Percentiles rank a stretch among this genome's conserved stretches.
phyloP scores from a whole-genome alignment of 495 filamentous ascomycete genomes.

The Parathielavia hyrcaniae region DNA sequence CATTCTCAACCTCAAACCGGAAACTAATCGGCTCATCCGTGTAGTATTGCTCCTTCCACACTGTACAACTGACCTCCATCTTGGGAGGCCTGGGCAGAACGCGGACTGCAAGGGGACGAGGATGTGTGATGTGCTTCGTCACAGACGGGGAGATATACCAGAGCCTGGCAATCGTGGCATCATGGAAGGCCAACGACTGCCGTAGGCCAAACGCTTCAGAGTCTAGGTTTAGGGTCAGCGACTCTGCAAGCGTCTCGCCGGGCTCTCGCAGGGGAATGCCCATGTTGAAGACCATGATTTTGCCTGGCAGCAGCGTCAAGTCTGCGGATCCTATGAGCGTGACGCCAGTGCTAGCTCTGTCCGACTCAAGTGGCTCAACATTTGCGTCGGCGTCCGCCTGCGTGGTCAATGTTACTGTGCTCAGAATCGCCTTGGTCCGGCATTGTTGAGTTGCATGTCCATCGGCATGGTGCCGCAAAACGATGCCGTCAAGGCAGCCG shows the following conservation, averaged over 20 bases:
- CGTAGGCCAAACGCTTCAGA: constrained; percentile 63
- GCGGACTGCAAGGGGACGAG: constrained; percentile 49
- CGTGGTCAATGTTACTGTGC: constrained; percentile 14
- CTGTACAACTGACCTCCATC: constrained; percentile 62
- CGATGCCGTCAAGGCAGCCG: constrained; percentile 59
- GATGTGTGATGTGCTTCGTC: constrained; percentile 44
- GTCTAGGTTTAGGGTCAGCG: constrained; percentile 55
- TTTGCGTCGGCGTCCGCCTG: constrained; percentile 21
- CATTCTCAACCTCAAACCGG: constrained; percentile 66
- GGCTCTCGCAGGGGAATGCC: constrained; percentile 71
- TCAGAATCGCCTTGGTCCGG: constrained; percentile 15
- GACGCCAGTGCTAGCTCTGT: constrained; percentile 23
- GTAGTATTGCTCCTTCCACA: constrained; percentile 66
- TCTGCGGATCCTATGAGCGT: constrained; percentile 52
- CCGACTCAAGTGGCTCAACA: constrained; percentile 23
- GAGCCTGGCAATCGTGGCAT: constrained; percentile 34
- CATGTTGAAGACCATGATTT: constrained; percentile 65
- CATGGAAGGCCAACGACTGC: constrained; percentile 52
- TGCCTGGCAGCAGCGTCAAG: constrained; percentile 61
- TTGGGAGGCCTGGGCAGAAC: constrained; percentile 89
- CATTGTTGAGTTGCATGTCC: constrained; percentile 6
- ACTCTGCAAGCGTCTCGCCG: constrained; percentile 62
- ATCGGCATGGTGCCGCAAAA: constrained; percentile 34
- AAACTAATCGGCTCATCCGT: constrained; percentile 68
- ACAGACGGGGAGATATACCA: constrained; percentile 53